Base-by-base conservation (phyloP, 75 land plant genomes). In the Selaginella tamariscina region DNA sequence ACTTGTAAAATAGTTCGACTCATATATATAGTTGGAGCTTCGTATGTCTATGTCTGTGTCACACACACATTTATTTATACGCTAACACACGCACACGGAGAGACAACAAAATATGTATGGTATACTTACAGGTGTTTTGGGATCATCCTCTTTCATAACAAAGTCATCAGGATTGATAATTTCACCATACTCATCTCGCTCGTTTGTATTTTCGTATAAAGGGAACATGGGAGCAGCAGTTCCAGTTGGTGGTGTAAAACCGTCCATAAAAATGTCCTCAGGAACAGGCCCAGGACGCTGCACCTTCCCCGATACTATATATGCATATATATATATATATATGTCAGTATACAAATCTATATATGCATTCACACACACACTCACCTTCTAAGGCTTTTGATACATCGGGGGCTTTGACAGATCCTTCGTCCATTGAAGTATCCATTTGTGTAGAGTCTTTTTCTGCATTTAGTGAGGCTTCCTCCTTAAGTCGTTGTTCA, bases 221-320 rank as follows among this genome's bases (percentile, higher is more conserved):
- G 97, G 97, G 67, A 88, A 92, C 97, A 92, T 88, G 13, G 97
- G 97, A 26, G 86, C 89, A 70, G 76, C 84, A 78, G 82, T 78
- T 8, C 80, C 74, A 27, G 84, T 71, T 31, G 93, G 71, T 1
- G 85, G 81, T 32, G 73, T 78, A 78, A 92, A 92, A 33, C 97
- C 97, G 81, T 92, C 97, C 68, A 86, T 81, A 15, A 88, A 71
- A 15, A 92, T 72, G 69, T 92, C 83, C 13, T 80, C 83, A 69
- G 70, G 77, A 32, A 29, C 32, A 55, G 72, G 20, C 11, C 54
- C 29, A n/a, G 49, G 11, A 5, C 15, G 49, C 49, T 39, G 49
- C 49, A n/a, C n/a, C n/a, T 39, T 39, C 49, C 49, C 49, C 15
- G 49, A 15, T n/a, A n/a, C n/a, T n/a, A n/a, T n/a, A n/a, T n/a